A percentile compares a stretch with the other conserved stretches of the same genome.
These are phyloP conservation scores for Rhodosporidiobolus sp. DNA, from an alignment of 768 basidiomycete species.

Conservation along the genomic window DNA sequence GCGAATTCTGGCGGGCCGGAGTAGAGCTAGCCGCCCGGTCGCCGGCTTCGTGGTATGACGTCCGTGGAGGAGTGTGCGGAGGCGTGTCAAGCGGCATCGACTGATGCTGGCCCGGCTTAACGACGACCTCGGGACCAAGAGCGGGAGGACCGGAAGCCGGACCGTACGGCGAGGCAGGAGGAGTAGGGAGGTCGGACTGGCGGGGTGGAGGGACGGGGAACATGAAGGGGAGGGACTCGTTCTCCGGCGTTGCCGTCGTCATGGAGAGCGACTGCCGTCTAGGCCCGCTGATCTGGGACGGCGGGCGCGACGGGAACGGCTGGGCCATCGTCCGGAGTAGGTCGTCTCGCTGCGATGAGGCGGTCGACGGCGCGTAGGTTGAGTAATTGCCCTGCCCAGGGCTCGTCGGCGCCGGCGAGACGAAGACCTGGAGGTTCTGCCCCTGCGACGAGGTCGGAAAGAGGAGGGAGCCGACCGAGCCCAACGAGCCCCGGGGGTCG, in stretches of 20 bases:
- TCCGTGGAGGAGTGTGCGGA: neutral
- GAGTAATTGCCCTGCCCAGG: neutral
- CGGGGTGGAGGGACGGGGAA: constrained; percentile 25
- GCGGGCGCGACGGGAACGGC: neutral
- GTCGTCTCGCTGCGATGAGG: neutral
- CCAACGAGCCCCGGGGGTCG: neutral
- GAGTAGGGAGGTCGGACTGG: constrained; percentile 3
- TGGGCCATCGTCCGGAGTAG: neutral
- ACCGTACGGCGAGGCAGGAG: constrained; percentile 8
- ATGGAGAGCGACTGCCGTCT: neutral
- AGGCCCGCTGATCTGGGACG: neutral
- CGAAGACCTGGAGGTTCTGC: neutral
- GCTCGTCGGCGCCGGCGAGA: neutral
- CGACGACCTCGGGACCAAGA: neutral
- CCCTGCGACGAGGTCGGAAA: neutral
- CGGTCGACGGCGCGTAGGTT: neutral
- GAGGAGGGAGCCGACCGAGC: neutral
- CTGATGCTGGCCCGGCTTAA: neutral
- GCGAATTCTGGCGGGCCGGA: neutral
- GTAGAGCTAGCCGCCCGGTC: neutral
- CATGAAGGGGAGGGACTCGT: neutral
- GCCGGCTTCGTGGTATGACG: neutral
- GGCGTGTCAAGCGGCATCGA: neutral
- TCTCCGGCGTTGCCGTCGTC: neutral
- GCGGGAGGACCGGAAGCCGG: neutral